A percentile compares a stretch with the other conserved stretches of the same genome.
Evolutionary conservation across 345 rosid genomes (phyloP).

Genomic region (Salix udensis): DNA sequence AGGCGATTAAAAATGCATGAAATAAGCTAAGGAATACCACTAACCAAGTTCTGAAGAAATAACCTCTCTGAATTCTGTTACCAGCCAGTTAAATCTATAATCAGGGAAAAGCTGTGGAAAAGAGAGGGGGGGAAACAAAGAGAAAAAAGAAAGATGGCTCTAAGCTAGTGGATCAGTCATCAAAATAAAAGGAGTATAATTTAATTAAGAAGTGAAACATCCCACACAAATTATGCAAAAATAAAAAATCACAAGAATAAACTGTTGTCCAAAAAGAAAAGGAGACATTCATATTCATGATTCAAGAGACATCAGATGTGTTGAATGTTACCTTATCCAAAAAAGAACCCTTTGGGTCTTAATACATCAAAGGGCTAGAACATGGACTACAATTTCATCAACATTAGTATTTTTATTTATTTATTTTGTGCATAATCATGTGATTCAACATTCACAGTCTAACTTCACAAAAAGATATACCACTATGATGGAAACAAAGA

Average conservation of each 20-base stretch:
- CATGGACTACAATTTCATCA: no score
- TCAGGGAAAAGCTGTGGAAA: conserved; percentile 69
- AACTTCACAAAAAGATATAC: background rate
- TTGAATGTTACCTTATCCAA: background rate
- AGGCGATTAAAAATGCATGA: background rate
- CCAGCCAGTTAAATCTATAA: conserved; percentile 78
- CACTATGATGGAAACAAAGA: background rate
- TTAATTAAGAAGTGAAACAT: background rate
- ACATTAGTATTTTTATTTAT: no score
- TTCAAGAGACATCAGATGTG: background rate
- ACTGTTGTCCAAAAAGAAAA: background rate
- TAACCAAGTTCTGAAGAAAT: conserved; percentile 78
- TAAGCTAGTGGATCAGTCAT: background rate
- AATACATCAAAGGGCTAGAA: no score
- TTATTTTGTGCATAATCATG: background rate
- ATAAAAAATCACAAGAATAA: background rate
- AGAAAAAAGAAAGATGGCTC: background rate
- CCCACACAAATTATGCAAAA: background rate
- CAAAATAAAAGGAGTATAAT: background rate
- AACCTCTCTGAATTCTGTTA: conserved; percentile 59
- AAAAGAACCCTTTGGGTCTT: no score
- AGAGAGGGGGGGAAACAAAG: conserved; percentile 5
- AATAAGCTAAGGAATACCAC: conserved; percentile 20
- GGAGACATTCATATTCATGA: background rate
- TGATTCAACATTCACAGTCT: background rate